phyloP scores from a whole-genome alignment of 2,329 filamentous ascomycete genomes.

The Cladorrhinum sp. region DNA sequence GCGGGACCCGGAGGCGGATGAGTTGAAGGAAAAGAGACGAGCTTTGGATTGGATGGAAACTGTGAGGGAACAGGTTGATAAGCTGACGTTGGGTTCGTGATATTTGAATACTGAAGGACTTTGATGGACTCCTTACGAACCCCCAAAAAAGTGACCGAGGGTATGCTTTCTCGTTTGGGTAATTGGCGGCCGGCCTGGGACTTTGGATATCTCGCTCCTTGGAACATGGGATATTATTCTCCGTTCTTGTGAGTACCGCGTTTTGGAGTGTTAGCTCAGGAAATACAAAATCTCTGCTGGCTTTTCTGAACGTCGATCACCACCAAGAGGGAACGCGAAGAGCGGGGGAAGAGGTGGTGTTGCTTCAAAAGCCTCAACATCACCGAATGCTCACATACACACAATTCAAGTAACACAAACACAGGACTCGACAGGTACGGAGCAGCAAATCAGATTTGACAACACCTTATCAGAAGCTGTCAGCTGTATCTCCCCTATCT shows the following conservation, averaged over 20 bases:
- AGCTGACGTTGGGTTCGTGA: slow-evolving; percentile 3
- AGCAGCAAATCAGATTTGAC: background rate
- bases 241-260: background rate
- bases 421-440: no score
- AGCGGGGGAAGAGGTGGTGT: no score
- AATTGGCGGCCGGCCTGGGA: background rate
- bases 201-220: background rate
- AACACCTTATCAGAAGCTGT: background rate
- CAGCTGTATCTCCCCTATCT: background rate
- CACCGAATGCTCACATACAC: no score
- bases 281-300: background rate
- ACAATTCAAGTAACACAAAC: no score
- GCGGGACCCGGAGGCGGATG: slow-evolving; percentile 20
- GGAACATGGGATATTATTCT: background rate
- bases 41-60: slow-evolving; percentile 24
- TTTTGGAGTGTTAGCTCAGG: background rate
- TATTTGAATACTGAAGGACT: background rate
- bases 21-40: slow-evolving; percentile 18
- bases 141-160: background rate
- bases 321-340: no score
- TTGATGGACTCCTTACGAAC: background rate
- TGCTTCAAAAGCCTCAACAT: no score
- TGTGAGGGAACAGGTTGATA: slow-evolving; percentile 23
- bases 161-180: background rate
- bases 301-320: background rate